Conservation (phyloP, 2,329 filamentous ascomycete genomes). For the Venturia nashicola region DNA sequence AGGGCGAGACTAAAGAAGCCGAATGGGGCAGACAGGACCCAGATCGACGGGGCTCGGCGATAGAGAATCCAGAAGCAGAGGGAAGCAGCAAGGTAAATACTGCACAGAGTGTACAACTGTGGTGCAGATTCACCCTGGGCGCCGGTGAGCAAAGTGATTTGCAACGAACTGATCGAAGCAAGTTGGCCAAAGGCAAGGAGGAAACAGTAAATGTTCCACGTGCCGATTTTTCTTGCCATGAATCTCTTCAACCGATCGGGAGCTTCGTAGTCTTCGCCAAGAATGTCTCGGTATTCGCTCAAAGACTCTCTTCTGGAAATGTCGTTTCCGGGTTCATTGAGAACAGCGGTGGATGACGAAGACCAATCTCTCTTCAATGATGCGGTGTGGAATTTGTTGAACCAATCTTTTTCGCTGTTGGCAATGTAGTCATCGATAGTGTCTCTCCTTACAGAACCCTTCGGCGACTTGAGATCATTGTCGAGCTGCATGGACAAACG, state of each 20-base stretch:
- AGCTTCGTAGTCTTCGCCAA: conserved; percentile 16
- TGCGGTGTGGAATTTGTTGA: conserved; percentile 19
- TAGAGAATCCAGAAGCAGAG: conserved; percentile 52
- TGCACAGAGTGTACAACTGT: conserved; percentile 49
- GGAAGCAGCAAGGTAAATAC: conserved; percentile 45
- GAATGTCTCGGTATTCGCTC: conserved; percentile 10
- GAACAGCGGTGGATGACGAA: conserved; percentile 5
- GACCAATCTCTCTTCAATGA: conserved; percentile 49
- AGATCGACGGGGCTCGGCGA: conserved; percentile 43
- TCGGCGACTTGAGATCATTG: neutral
- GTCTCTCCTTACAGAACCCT: neutral
- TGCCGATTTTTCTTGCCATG: conserved; percentile 37
- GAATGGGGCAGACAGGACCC: conserved; percentile 47
- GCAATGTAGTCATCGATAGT: neutral
- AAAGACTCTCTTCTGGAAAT: neutral
- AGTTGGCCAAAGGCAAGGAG: conserved; percentile 49
- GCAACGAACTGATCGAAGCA: conserved; percentile 54
- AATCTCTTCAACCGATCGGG: conserved; percentile 14
- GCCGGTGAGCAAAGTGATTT: conserved; percentile 55
- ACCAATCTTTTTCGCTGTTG: conserved; percentile 1
- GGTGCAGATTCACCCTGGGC: conserved; percentile 45
- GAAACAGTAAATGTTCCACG: conserved; percentile 52
- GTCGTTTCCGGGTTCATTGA: neutral
- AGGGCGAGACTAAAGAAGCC: conserved; percentile 51
- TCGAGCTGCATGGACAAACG: neutral